Evolutionary conservation across 805 yeast species (phyloP), one percentile per base, ranked within the genome.

Genomic region (Cyberlindnera nakhonratchasimensis): DNA sequence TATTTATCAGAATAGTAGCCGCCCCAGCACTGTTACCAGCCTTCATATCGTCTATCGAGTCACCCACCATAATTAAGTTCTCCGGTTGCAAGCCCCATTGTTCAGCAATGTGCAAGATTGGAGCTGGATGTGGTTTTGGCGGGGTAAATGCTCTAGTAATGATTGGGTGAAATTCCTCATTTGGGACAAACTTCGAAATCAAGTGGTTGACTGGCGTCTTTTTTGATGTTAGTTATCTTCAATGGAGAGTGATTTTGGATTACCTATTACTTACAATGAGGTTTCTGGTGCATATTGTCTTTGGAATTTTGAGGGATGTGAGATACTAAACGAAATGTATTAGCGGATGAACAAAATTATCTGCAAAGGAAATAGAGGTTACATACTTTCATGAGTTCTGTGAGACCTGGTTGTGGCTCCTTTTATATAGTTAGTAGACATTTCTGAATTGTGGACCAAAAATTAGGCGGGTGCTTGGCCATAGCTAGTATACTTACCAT

Each of bases 61-160:
- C 89, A 11, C 90, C 90, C 13, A 82, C 83, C 89, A 82, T 82
- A 6, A 81, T 55, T 23, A 82, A 47, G 29, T 73, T 65, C 14
- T 59, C 50, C 0, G 84, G 76, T 1, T 59, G 51, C 14, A 74
- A 37, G 2, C 66, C 67, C 80, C 84, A 76, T 4, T 52, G 38
- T 29, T 64, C 45, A 3, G 81, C 75, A 19, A 82, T 80, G 48
- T 79, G 75, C 17, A 75, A 55, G 30, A 82, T 56, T 3, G 88
- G 86, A 33, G 72, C 75, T 0, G 86, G 85, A 10, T 75, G 67
- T 1, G 89, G 89, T 53, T 82, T 82, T 13, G 88, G 77, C 0
- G 88, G 88, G 32, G 66, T 60, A 55, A 82, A 82, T 14, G 75
- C 78, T 31, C 89, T 68, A 0, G 89, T 82, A 2, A 82, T 55